Evolutionary conservation across 1,284 basidiomycete genomes (phyloP).

Genomic region (Rhodotorula sp.): DNA sequence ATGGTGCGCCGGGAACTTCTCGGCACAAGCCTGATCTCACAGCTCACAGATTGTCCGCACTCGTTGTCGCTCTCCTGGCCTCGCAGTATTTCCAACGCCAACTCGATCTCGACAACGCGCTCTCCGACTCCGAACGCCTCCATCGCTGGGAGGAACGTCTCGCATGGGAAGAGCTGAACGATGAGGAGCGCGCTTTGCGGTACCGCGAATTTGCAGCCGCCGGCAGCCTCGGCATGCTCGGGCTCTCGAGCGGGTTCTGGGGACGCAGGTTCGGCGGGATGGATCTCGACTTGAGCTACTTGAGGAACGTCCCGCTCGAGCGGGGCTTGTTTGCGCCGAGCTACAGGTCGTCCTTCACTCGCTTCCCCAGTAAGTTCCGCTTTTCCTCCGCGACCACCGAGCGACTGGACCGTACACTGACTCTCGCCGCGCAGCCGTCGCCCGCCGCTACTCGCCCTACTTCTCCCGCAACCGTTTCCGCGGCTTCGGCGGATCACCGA

Average conservation of each 20-base stretch:
- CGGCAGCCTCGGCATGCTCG: conserved; percentile 3
- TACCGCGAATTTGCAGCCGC: conserved; percentile 13
- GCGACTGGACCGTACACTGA: background rate
- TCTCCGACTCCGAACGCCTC: conserved; percentile 19
- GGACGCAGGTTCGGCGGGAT: conserved; percentile 8
- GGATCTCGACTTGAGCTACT: conserved; percentile 24
- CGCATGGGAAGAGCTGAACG: conserved; percentile 28
- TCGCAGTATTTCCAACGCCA: conserved; percentile 28
- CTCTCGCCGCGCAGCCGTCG: conserved; percentile 1
- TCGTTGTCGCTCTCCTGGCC: too few relatives aligned
- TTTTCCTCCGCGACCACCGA: background rate
- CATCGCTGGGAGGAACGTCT: conserved; percentile 27
- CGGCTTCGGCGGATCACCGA: background rate
- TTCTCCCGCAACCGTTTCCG: conserved; percentile 9
- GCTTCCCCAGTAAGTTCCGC: conserved; percentile 6
- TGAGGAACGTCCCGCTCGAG: conserved; percentile 17
- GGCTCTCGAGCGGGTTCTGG: conserved; percentile 24
- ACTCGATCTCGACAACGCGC: conserved; percentile 25
- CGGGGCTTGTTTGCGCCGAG: conserved; percentile 23
- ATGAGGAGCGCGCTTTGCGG: conserved; percentile 1
- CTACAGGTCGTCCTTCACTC: conserved; percentile 13
- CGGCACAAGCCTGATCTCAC: background rate
- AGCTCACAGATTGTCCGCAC: background rate
- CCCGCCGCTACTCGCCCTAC: conserved; percentile 24
- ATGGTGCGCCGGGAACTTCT: conserved; percentile 5